Conservation (phyloP, 768 basidiomycete species). For the Lentinula raphanica region DNA sequence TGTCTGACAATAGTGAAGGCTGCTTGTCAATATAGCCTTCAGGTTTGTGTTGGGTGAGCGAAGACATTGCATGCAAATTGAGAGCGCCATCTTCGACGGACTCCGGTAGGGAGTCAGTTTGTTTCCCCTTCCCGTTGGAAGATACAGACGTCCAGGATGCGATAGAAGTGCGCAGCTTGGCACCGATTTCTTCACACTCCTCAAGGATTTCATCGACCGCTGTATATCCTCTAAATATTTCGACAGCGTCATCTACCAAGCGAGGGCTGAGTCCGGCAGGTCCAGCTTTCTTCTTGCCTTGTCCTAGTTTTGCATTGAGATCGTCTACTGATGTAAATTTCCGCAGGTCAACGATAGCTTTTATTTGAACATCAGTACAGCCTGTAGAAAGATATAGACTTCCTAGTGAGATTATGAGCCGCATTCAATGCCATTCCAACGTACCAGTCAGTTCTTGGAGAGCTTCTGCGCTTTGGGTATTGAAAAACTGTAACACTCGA, state of each 20-base stretch:
- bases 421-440: too few relatives aligned
- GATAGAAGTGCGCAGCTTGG: constrained; percentile 66
- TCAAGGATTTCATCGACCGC: constrained; percentile 85
- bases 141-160: constrained; percentile 61
- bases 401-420: neutral
- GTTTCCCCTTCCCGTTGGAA: constrained; percentile 34
- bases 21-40: constrained; percentile 71
- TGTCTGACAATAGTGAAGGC: constrained; percentile 60
- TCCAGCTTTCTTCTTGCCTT: constrained; percentile 83
- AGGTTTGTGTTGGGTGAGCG: constrained; percentile 34
- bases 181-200: constrained; percentile 84
- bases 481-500: constrained; percentile 65
- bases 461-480: constrained; percentile 53
- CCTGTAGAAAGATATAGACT: constrained; percentile 34
- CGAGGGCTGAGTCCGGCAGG: constrained; percentile 81
- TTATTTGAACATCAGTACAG: constrained; percentile 77
- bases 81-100: constrained; percentile 56
- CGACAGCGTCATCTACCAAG: constrained; percentile 85
- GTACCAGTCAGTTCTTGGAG: constrained; percentile 73
- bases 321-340: constrained; percentile 79
- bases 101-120: constrained; percentile 26
- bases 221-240: constrained; percentile 80
- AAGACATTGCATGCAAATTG: constrained; percentile 44
- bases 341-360: constrained; percentile 68
- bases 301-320: constrained; percentile 67